Evolutionary conservation across 2,329 filamentous ascomycete genomes (phyloP).

Genomic region (Ophiostoma ulmi): DNA sequence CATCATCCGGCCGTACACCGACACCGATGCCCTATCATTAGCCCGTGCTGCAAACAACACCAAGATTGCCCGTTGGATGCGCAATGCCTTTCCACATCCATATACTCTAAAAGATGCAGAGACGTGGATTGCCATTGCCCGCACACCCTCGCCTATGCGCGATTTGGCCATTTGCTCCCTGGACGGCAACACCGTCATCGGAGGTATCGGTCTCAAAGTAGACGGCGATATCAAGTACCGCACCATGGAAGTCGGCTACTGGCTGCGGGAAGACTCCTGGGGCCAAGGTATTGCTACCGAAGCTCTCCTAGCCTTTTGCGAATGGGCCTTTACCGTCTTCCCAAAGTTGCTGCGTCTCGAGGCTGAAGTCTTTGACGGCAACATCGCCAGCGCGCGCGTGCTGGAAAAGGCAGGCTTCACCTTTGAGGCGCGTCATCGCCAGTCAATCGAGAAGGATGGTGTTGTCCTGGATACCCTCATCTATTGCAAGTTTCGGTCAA

Average conservation of each 20-base stretch:
- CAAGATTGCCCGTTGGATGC: neutral
- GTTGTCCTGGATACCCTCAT: neutral
- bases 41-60: neutral
- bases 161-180: neutral
- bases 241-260: constrained; percentile 5
- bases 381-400: neutral
- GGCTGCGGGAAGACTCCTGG: neutral
- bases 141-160: neutral
- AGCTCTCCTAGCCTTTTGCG: neutral
- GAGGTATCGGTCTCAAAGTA: neutral
- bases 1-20: neutral
- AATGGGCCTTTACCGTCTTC: neutral
- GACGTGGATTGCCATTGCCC: neutral
- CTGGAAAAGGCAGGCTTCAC: neutral
- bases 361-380: constrained; percentile 2
- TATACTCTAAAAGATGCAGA: neutral
- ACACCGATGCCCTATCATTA: neutral
- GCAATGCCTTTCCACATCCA: neutral
- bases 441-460: constrained; percentile 10
- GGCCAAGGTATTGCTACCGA: neutral
- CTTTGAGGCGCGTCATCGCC: constrained; percentile 15
- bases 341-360: neutral
- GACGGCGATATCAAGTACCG: constrained; percentile 3
- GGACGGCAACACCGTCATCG: neutral
- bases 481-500: neutral